Base-by-base conservation (phyloP, 2,329 filamentous ascomycete species). In the Neonectria ditissima region DNA sequence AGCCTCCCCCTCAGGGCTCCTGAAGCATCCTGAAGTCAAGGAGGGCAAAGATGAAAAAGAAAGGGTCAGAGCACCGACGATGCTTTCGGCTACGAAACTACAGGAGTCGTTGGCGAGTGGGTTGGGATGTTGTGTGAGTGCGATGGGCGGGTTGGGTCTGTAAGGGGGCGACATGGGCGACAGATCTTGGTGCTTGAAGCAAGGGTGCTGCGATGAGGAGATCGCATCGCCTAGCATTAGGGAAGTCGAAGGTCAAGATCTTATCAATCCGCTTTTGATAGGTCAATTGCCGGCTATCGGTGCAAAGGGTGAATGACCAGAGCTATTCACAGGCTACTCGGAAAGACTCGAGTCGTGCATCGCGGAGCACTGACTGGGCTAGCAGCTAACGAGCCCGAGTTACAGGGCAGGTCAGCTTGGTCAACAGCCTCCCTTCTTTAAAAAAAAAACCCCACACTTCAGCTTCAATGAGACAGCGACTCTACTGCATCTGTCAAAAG, bases 21-120 rank as follows among this genome's bases (percentile, higher is more conserved):
- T 32, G 22, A 52, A 43, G 34, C 45, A 51, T 52, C 47, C 55
- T 52, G 55, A 59, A 53, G 50, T 50, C 32, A 41, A 47, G 30
- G 37, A 18, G 10, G 16, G 50, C n/a, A n/a, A n/a, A n/a, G n/a
- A n/a, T n/a, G n/a, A n/a, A n/a, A 43, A 16, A 24, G 39, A 52
- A 59, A 53, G 22, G 41, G 47, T 22, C 16, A 18, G 8, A n/a
- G 22, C 11, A 26, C 45, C 45, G 28, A 50, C n/a, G 16, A 50
- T 50, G n/a, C 47, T 30, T 20, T 32, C 30, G 47, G 24, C n/a
- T 50, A 20, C 47, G n/a, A n/a, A 32, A 32, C 28, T 18, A 34
- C 26, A 13, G 47, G 16, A 28, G n/a, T 20, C n/a, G 8, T 20
- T 5, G n/a, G 6, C n/a, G 47, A 18, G 30, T 50, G 47, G 26